A percentile compares a stretch with the other conserved stretches of the same genome.
Conservation (phyloP, 169 alveolate species). For the Hammondia hammondi region DNA sequence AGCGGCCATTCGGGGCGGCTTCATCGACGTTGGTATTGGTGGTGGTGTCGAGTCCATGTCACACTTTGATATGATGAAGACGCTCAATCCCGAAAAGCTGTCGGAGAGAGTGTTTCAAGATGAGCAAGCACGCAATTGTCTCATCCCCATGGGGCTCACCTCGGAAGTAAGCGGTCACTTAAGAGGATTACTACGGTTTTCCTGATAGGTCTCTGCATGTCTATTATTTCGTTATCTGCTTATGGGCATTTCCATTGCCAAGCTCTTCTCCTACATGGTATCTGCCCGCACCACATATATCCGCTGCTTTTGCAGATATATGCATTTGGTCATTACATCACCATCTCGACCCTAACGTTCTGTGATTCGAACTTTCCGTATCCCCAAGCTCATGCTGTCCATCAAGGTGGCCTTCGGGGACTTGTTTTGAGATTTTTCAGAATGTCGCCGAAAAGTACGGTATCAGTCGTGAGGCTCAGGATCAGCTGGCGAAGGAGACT, state of each 20-base stretch:
- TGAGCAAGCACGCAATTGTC: slow-evolving; percentile 87
- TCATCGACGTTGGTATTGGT: slow-evolving; percentile 90
- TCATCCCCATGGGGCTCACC: slow-evolving; percentile 94
- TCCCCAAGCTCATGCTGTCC: background rate
- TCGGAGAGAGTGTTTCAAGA: slow-evolving; percentile 84
- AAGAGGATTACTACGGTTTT: too few relatives aligned
- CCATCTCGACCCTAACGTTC: background rate
- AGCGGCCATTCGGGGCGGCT: slow-evolving; percentile 85
- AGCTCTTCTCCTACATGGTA: too few relatives aligned
- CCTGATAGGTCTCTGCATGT: too few relatives aligned
- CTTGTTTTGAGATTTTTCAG: background rate
- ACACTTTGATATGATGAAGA: slow-evolving; percentile 86
- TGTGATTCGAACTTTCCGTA: background rate
- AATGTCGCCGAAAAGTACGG: slow-evolving; percentile 86
- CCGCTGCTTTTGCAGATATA: background rate
- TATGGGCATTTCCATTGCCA: too few relatives aligned
- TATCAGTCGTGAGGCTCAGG: slow-evolving; percentile 88
- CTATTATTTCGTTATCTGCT: too few relatives aligned
- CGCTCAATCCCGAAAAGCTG: slow-evolving; percentile 85
- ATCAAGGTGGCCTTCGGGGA: too few relatives aligned
- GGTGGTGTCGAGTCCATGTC: slow-evolving; percentile 95
- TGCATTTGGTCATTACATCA: background rate
- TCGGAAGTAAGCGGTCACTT: slow-evolving; percentile 75
- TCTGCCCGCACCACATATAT: slow-evolving; percentile 47
- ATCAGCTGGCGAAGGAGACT: slow-evolving; percentile 86